Evolutionary conservation across 208 protist species (phyloP), one percentile per base, ranked within the genome.

Genomic region (Wallacemonas collosoma): DNA sequence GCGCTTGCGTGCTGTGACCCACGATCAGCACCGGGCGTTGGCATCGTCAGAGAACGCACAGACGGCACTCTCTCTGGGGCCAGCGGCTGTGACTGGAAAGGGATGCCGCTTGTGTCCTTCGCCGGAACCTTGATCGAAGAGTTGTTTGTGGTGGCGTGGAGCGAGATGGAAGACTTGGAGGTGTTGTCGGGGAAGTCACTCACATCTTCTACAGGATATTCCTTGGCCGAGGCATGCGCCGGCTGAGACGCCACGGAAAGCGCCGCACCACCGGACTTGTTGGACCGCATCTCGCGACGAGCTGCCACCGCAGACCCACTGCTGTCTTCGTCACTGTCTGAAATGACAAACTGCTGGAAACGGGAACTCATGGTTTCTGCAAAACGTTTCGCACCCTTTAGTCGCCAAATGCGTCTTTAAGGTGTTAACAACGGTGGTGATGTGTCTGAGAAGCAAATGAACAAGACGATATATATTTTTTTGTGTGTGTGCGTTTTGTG

Each of bases 281-380:
- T 62, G 14, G 50, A 55, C 41, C 48, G 58, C 3, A 9, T 38
- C 43, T 57, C 26, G 9, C 71, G 71, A 43, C 50, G 71, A 14
- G 48, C 55, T 40, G 76, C 39, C 7, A 70, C 74, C 7, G 75
- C 76, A 1, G 47, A 53, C 45, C 75, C 73, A 26, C 64, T 70
- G 72, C 75, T 88, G 75, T 88, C 80, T 39, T 83, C 80, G 53
- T 91, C 82, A 61, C 86, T 91, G 73, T 88, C 82, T 9, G 56
- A 75, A 38, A 90, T 74, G 55, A 81, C 45, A 55, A 91, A 73
- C 64, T 81, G 75, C 53, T 85, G 56, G 17, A 88, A 88, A 11
- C 81, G 77, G 15, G 55, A 72, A 36, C 56, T 51, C 68, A 77
- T 81, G 17, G 54, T 61, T 41, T 43, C 6, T 50, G 26, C 26